Evolutionary conservation across 768 basidiomycete genomes (phyloP).

Genomic region (Mycena amicta): DNA sequence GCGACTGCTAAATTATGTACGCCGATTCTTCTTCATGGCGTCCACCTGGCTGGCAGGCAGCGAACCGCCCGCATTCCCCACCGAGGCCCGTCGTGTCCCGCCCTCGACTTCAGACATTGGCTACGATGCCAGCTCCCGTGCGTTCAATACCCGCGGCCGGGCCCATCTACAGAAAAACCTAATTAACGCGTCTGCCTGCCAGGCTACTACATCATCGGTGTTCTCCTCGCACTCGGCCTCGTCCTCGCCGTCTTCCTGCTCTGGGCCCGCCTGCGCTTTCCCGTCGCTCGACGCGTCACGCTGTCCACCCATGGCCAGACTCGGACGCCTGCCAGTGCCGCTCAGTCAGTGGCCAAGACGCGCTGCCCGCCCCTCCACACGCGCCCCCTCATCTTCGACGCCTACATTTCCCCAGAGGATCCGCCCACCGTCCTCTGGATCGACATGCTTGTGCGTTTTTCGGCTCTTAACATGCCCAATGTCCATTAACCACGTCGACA

Average conservation of each 20-base stretch:
- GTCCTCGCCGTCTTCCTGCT: neutral
- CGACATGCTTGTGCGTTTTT: slow-evolving; percentile 2
- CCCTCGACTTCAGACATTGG: neutral
- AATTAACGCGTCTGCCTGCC: neutral
- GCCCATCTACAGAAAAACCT: no score
- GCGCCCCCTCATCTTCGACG: neutral
- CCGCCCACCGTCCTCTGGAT: neutral
- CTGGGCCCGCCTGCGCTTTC: neutral
- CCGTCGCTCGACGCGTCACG: neutral
- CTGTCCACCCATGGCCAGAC: no score
- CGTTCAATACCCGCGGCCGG: neutral
- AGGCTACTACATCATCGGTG: slow-evolving; percentile 3
- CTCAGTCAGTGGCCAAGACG: neutral
- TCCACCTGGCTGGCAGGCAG: neutral
- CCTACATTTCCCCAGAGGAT: neutral
- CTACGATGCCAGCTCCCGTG: neutral
- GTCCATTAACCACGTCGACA: neutral
- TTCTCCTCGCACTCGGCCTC: neutral
- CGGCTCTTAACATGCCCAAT: neutral
- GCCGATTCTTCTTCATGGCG: neutral
- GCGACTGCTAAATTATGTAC: neutral
- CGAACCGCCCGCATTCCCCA: neutral
- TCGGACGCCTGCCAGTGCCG: no score
- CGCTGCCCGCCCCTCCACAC: neutral
- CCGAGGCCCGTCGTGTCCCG: neutral